phyloP scores from a whole-genome alignment of 768 basidiomycete species.

The Leccinum fibrillosum region DNA sequence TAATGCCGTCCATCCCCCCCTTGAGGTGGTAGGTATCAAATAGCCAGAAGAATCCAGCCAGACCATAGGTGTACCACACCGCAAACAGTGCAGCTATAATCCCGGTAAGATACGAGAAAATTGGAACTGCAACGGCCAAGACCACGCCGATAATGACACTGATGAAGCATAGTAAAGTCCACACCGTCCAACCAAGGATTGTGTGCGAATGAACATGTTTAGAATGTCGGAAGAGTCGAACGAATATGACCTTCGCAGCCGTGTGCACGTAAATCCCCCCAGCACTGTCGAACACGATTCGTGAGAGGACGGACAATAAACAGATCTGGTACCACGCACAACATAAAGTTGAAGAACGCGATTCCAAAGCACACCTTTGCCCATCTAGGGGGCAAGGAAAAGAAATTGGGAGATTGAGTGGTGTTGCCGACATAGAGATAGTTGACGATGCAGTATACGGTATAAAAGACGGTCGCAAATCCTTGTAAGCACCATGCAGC shows the following conservation, averaged over 20 bases:
- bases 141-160: constrained; percentile 39
- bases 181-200: constrained; percentile 45
- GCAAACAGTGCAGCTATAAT: constrained; percentile 54
- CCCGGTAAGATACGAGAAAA: constrained; percentile 53
- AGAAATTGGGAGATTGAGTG: constrained; percentile 6
- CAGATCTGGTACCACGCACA: constrained; percentile 31
- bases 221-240: constrained; percentile 45
- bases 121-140: constrained; percentile 49
- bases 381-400: constrained; percentile 33
- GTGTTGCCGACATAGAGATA: constrained; percentile 46
- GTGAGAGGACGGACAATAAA: background rate
- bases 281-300: constrained; percentile 29
- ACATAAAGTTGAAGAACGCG: constrained; percentile 48
- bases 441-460: constrained; percentile 42
- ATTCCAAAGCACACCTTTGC: constrained; percentile 48
- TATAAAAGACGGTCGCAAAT: constrained; percentile 50
- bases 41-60: constrained; percentile 53
- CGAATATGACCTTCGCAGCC: constrained; percentile 51
- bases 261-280: constrained; percentile 49
- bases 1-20: constrained; percentile 35
- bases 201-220: constrained; percentile 51
- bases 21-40: constrained; percentile 44
- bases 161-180: constrained; percentile 42
- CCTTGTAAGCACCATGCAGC: constrained; percentile 53
- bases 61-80: constrained; percentile 56